phyloP scores from a whole-genome alignment of 257 asterid species.

The Solanum corneliomulleri region DNA sequence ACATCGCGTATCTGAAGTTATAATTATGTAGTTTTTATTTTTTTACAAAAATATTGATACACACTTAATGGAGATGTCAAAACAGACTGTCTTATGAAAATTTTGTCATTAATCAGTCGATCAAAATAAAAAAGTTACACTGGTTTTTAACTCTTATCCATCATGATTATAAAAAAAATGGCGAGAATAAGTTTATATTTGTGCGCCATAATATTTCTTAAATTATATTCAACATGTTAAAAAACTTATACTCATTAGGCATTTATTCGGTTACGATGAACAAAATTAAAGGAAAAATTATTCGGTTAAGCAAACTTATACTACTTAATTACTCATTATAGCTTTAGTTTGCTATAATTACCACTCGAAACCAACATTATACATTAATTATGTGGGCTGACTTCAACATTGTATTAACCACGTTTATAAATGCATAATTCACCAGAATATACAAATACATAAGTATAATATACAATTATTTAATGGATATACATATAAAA shows the following conservation, averaged over 20 bases:
- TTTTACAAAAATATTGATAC: neutral
- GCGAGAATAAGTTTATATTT: neutral
- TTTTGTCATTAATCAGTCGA: neutral
- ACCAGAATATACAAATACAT: too few relatives aligned
- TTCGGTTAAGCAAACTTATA: too few relatives aligned
- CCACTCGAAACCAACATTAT: too few relatives aligned
- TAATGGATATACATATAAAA: too few relatives aligned
- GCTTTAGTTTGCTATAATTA: too few relatives aligned
- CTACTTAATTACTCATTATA: too few relatives aligned
- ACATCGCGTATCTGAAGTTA: accelerated
- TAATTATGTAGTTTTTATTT: neutral
- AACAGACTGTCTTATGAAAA: neutral
- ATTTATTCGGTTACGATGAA: neutral
- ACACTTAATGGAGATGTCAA: neutral
- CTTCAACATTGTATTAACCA: too few relatives aligned
- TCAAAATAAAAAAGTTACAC: neutral
- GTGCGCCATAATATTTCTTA: accelerated
- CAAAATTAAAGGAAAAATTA: neutral
- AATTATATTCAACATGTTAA: accelerated
- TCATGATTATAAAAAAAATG: neutral
- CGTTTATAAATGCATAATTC: too few relatives aligned
- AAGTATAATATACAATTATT: too few relatives aligned
- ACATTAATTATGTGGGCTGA: too few relatives aligned
- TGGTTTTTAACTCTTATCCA: neutral
- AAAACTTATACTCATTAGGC: neutral